These are phyloP conservation scores for Dichotomopilus funicola DNA, from an alignment of 2,329 filamentous ascomycete genomes.

Conservation along the genomic window DNA sequence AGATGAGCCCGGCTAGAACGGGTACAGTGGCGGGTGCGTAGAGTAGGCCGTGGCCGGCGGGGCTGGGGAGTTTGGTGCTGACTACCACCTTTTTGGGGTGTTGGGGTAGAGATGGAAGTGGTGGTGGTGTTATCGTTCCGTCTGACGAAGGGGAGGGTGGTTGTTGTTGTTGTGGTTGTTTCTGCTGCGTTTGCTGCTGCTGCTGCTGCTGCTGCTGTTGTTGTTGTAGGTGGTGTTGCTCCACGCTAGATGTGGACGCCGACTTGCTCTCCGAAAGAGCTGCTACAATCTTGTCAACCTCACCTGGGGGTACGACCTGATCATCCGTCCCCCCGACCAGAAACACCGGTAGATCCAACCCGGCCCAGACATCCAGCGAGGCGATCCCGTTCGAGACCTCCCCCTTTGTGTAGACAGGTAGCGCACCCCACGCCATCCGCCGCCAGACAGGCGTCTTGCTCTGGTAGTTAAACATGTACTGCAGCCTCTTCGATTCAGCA, in stretches of 20 bases:
- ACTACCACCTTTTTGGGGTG: conserved; percentile 54
- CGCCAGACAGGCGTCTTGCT: conserved; percentile 77
- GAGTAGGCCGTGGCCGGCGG: conserved; percentile 76
- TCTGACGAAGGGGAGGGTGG: background rate
- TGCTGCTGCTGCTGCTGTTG: conserved; percentile 16
- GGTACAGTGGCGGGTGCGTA: conserved; percentile 73
- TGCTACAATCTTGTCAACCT: conserved; percentile 60
- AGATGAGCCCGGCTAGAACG: conserved; percentile 71
- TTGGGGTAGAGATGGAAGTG: conserved; percentile 41
- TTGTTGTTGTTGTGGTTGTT: conserved; percentile 19
- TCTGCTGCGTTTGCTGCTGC: background rate
- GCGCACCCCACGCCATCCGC: conserved; percentile 67
- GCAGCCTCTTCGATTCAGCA: conserved; percentile 57
- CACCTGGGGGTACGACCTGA: conserved; percentile 62
- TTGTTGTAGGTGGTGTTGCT: conserved; percentile 1
- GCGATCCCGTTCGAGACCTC: conserved; percentile 58
- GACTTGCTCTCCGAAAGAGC: conserved; percentile 30
- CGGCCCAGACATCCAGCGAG: conserved; percentile 63
- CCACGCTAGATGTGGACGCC: conserved; percentile 6
- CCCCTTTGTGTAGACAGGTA: conserved; percentile 54
- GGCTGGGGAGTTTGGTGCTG: conserved; percentile 63
- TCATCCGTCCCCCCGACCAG: conserved; percentile 75
- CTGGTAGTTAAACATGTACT: conserved; percentile 72
- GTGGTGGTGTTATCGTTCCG: background rate
- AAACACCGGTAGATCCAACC: conserved; percentile 66